Percentiles rank a stretch among this genome's conserved stretches.
Conservation (phyloP, 1,284 basidiomycete species). For the Peniophora sp. region DNA sequence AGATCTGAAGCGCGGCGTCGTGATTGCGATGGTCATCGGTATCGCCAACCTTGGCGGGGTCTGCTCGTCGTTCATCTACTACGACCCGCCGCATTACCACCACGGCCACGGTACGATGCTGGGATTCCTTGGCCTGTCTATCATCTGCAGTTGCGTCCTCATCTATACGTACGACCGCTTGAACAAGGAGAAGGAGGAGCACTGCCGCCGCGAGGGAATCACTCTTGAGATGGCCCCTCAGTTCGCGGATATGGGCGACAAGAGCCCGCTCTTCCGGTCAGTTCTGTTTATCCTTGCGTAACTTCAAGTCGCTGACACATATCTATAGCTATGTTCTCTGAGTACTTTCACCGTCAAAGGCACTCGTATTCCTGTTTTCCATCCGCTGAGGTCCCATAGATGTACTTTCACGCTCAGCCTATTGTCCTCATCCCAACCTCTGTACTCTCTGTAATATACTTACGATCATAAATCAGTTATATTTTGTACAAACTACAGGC, state of each 20-base stretch:
- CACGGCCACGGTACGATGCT: slow-evolving; percentile 43
- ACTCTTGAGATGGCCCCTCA: slow-evolving; percentile 24
- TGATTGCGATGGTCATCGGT: slow-evolving; percentile 46
- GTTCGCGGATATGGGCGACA: slow-evolving; percentile 35
- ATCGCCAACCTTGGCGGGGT: slow-evolving; percentile 43
- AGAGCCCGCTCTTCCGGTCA: slow-evolving; percentile 42
- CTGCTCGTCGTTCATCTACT: slow-evolving; percentile 36
- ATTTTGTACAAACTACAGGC: too few relatives aligned
- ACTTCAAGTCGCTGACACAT: too few relatives aligned
- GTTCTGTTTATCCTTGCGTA: not conserved
- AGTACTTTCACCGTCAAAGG: too few relatives aligned
- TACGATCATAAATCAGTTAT: too few relatives aligned
- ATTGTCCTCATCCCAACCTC: too few relatives aligned
- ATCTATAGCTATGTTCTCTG: too few relatives aligned
- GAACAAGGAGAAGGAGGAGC: slow-evolving; percentile 33
- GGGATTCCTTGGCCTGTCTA: slow-evolving; percentile 35
- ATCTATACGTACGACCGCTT: slow-evolving; percentile 32
- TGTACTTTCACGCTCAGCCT: too few relatives aligned
- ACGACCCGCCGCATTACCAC: slow-evolving; percentile 36
- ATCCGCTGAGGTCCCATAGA: too few relatives aligned
- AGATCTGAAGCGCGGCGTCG: slow-evolving; percentile 42
- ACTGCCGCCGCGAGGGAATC: slow-evolving; percentile 30
- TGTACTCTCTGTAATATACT: too few relatives aligned
- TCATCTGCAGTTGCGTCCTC: slow-evolving; percentile 28
- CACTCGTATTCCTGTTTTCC: too few relatives aligned